These are phyloP conservation scores for Blastocystis sp. DNA, from an alignment of 352 stramenopile species.

Conservation along the genomic window DNA sequence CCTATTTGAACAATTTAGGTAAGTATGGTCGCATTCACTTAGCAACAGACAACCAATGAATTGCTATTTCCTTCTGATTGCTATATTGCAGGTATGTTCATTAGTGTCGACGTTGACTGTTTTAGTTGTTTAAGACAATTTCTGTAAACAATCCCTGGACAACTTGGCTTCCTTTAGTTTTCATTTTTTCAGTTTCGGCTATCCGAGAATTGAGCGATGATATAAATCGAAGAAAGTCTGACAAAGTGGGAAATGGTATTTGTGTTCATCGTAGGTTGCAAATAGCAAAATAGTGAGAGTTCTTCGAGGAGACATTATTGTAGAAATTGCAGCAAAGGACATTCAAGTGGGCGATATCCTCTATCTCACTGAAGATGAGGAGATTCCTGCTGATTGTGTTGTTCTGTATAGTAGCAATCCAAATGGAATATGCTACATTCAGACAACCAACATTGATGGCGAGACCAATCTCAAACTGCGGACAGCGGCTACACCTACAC, in stretches of 20 bases:
- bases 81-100: constrained; percentile 71
- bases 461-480: constrained; percentile 84
- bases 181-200: constrained; percentile 79
- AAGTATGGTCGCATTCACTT: constrained; percentile 26
- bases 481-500: constrained; percentile 72
- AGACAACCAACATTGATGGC: constrained; percentile 79
- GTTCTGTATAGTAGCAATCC: constrained; percentile 63
- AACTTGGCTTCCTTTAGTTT: constrained; percentile 76
- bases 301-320: not conserved
- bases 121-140: constrained; percentile 70
- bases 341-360: constrained; percentile 56
- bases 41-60: constrained; percentile 76
- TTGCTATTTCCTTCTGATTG: constrained; percentile 83
- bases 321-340: constrained; percentile 3
- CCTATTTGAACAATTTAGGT: constrained; percentile 75
- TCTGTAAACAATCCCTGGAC: constrained; percentile 75
- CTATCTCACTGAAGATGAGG: constrained; percentile 61
- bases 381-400: constrained; percentile 65
- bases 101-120: not conserved
- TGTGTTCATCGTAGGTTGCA: constrained; percentile 37
- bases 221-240: constrained; percentile 75
- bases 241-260: constrained; percentile 70
- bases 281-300: constrained; percentile 8
- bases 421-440: constrained; percentile 69
- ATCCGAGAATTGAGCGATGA: constrained; percentile 80